Evolutionary conservation across 129 eudicot genomes (phyloP).

Genomic region (Pulicaria dysenterica): DNA sequence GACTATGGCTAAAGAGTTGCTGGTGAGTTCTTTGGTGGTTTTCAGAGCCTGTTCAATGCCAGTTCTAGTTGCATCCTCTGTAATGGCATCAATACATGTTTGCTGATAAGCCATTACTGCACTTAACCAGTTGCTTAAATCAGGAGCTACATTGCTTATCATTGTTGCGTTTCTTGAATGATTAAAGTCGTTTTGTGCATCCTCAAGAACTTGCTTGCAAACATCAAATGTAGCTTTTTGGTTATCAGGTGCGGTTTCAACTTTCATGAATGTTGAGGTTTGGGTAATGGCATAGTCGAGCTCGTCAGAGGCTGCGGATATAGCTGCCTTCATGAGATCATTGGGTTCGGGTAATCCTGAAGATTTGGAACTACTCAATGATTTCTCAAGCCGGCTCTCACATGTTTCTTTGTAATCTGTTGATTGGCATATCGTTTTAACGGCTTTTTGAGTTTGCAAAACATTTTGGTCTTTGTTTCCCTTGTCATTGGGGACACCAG

Average conservation of each 20-base stretch:
- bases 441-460: conserved; percentile 39
- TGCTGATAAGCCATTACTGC: conserved; percentile 74
- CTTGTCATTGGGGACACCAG: background rate
- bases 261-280: conserved; percentile 31
- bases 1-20: conserved; percentile 71
- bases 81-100: conserved; percentile 75
- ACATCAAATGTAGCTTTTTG: conserved; percentile 53
- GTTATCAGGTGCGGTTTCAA: conserved; percentile 41
- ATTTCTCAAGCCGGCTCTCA: conserved; percentile 48
- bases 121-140: conserved; percentile 64
- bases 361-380: conserved; percentile 30
- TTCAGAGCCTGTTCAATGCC: conserved; percentile 42
- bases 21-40: conserved; percentile 44
- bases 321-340: conserved; percentile 53
- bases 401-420: conserved; percentile 63
- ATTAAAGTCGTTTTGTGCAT: conserved; percentile 55
- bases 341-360: conserved; percentile 39
- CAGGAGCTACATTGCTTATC: conserved; percentile 20
- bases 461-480: conserved; percentile 17
- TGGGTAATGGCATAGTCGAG: conserved; percentile 42
- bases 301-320: conserved; percentile 48
- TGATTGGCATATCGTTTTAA: conserved; percentile 44
- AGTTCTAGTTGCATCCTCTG: conserved; percentile 46
- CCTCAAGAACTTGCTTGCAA: conserved; percentile 54
- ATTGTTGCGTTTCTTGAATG: conserved; percentile 33